Conservation (phyloP, 352 stramenopile genomes). For the Blastocystis sp. region DNA sequence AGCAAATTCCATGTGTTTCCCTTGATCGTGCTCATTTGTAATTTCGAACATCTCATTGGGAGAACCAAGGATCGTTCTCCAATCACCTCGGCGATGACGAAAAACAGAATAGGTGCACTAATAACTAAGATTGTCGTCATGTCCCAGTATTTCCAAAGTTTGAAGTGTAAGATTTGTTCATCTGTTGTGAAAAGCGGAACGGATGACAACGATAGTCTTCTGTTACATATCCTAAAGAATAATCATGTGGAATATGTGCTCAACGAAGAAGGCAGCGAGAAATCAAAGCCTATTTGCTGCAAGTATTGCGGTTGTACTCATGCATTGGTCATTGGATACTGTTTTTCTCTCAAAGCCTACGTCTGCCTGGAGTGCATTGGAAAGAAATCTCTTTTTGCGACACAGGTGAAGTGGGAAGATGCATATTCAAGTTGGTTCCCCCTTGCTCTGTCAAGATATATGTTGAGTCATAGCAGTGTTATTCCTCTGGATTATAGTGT, state of each 20-base stretch:
- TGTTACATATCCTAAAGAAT: background rate
- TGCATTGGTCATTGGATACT: slow-evolving; percentile 4
- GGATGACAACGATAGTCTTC: background rate
- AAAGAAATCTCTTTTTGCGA: background rate
- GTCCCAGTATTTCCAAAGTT: background rate
- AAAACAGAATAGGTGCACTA: background rate
- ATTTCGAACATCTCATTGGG: background rate
- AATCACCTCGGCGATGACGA: background rate
- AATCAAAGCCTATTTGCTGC: background rate
- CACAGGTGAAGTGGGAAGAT: background rate
- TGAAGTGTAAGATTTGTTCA: background rate
- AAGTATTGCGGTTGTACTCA: background rate
- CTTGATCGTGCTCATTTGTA: background rate
- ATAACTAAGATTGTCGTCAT: background rate
- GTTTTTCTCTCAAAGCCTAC: background rate
- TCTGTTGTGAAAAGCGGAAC: background rate
- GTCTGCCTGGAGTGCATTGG: slow-evolving; percentile 1
- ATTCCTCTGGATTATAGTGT: background rate
- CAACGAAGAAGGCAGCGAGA: background rate
- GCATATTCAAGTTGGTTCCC: slow-evolving; percentile 3
- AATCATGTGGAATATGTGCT: slow-evolving; percentile 17
- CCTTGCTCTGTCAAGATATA: background rate
- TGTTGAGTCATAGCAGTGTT: background rate
- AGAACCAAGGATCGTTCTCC: background rate
- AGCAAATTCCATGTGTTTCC: background rate